Base-by-base conservation (phyloP, 768 basidiomycete genomes). In the Sarcodon aspratus region DNA sequence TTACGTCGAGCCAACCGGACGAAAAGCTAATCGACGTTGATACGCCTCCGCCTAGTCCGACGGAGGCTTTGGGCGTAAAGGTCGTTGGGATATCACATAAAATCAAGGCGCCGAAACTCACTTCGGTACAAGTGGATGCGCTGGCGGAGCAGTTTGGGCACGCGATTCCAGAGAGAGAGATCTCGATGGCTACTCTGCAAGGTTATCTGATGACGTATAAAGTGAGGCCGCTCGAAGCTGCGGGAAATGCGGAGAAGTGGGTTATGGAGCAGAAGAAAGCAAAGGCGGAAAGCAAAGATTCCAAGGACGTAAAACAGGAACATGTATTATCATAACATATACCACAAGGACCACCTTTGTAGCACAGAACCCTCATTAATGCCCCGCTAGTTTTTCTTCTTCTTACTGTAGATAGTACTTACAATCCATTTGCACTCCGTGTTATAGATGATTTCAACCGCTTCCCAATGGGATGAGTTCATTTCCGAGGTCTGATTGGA, bases 121-220 rank as follows among this genome's bases (percentile, higher is more conserved):
- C 76, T 0, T 57, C 49, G 33, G 50, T 59, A 2, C 62, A 71
- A 50, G 52, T 79, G 27, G 56, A 61, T 9, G 51, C 52, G 38
- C 77, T 88, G 36, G 82, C 85, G 1, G 60, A 60, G 9, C 62
- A 63, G 31, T 90, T 90, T 56, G 70, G 76, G 3, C 67, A 67
- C 0, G 64, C 60, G 11, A 69, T 90, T 12, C 75, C 77, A 1
- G 69, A 74, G 45, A 59, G 69, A 21, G 62, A 63, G 48, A 57
- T 68, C 37, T 66, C 69, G 43, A 69, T 73, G 61, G 69, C 73
- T 9, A 62, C 61, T 37, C 58, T 76, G 13, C 72, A 74, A 55
- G 76, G 80, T 3, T 85, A 78, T 59, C 61, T 89, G 51, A 83
- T 90, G 81, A 63, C 66, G 15, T 75, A 82, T 66, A 85, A 87